Percentiles rank a stretch among this genome's conserved stretches.
Evolutionary conservation across 768 basidiomycete genomes (phyloP).

Genomic region (Mycena galericulata): DNA sequence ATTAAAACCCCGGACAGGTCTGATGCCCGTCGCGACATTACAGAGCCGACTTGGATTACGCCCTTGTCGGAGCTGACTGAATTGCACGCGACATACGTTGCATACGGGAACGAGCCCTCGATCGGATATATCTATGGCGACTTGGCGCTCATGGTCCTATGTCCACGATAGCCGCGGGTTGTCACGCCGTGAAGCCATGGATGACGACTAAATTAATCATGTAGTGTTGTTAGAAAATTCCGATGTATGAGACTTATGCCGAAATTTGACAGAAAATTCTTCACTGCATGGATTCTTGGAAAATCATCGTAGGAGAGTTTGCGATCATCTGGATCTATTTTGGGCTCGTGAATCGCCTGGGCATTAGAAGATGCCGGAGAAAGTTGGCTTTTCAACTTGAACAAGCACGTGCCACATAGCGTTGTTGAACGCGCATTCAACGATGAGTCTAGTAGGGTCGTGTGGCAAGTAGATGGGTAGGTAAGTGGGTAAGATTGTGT

Average conservation of each 20-base stretch:
- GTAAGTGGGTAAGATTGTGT: no score
- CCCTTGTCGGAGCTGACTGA: constrained; percentile 22
- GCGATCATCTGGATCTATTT: constrained; percentile 3
- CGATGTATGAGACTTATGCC: no score
- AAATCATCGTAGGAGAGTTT: not conserved
- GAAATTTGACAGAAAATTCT: no score
- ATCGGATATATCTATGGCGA: constrained; percentile 46
- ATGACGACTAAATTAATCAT: no score
- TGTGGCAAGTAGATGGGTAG: no score
- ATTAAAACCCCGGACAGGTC: not conserved
- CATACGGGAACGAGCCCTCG: constrained; percentile 41
- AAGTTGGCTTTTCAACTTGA: no score
- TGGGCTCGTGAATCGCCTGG: not conserved
- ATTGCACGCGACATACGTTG: constrained; percentile 31
- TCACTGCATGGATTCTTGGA: no score
- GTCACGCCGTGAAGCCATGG: not conserved
- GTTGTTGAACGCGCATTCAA: no score
- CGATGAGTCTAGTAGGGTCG: no score
- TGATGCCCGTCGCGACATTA: constrained; percentile 9
- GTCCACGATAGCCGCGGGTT: not conserved
- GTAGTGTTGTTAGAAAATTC: no score
- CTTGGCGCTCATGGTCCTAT: constrained; percentile 32
- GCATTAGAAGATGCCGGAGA: not conserved
- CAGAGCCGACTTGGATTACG: constrained; percentile 29
- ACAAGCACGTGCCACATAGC: not conserved